Evolutionary conservation across 345 rosid species (phyloP).

Genomic region (thale cress (Arabidopsis thaliana)): DNA sequence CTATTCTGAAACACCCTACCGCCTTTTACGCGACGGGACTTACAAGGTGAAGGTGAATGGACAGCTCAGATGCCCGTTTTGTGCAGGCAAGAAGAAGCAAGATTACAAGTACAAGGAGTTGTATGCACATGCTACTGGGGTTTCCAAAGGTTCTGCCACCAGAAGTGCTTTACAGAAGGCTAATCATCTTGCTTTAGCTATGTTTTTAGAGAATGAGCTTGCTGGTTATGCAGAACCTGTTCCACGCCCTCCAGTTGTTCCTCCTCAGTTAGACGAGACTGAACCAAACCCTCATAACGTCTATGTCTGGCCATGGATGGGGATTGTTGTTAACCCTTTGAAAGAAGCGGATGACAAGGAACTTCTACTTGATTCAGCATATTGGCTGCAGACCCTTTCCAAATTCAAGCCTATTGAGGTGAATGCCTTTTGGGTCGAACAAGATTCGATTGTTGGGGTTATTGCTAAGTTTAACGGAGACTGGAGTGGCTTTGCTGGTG

Average conservation of each 20-base stretch:
- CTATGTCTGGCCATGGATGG: conserved; percentile 93
- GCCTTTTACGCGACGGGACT: conserved; percentile 50
- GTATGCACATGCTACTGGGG: conserved; percentile 83
- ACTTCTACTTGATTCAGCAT: conserved; percentile 45
- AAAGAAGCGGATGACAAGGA: conserved; percentile 44
- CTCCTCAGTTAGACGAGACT: conserved; percentile 17
- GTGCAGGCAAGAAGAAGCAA: conserved; percentile 86
- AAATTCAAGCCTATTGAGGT: conserved; percentile 64
- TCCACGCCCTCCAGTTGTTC: conserved; percentile 29
- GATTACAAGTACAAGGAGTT: conserved; percentile 81
- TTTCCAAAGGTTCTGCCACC: conserved; percentile 77
- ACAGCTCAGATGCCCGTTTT: conserved; percentile 78
- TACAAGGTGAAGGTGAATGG: conserved; percentile 71
- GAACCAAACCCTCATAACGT: conserved; percentile 50
- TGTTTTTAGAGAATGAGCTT: conserved; percentile 65
- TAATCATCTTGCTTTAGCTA: conserved; percentile 80
- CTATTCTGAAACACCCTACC: conserved; percentile 62
- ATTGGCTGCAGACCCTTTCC: conserved; percentile 67
- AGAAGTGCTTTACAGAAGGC: conserved; percentile 81
- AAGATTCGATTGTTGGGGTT: conserved; percentile 50
- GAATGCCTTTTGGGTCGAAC: conserved; percentile 55
- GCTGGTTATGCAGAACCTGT: conserved; percentile 53
- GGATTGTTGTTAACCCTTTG: conserved; percentile 55
- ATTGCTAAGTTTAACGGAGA: conserved; percentile 60
- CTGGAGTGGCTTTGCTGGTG: conserved; percentile 67